A percentile compares a stretch with the other conserved stretches of the same genome.
Evolutionary conservation across 1,139 yeast species (phyloP).

Genomic region (Suhomyces panamericanus): DNA sequence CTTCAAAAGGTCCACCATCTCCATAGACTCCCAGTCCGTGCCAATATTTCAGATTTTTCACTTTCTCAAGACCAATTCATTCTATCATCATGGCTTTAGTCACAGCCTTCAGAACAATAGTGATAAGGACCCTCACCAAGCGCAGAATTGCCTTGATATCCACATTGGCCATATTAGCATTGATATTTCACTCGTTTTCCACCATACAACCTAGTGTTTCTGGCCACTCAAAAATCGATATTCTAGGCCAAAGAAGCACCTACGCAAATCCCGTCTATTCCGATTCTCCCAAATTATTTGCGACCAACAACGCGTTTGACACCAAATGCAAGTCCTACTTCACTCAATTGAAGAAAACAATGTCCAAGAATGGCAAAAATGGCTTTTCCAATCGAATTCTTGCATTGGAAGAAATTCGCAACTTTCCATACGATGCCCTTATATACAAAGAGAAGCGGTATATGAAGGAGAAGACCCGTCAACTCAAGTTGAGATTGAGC

Average conservation of each 20-base stretch:
- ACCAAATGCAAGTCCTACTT: constrained; percentile 18
- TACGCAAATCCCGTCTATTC: background rate
- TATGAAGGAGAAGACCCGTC: constrained; percentile 20
- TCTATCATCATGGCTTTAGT: too few relatives aligned
- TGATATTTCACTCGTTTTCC: background rate
- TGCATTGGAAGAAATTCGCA: constrained; percentile 20
- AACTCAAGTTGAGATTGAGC: constrained; percentile 14
- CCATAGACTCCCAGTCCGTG: too few relatives aligned
- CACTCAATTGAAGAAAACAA: constrained; percentile 6
- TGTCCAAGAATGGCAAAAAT: background rate
- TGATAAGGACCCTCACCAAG: background rate
- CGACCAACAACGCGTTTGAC: constrained; percentile 1
- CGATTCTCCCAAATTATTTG: background rate
- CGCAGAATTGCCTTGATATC: background rate
- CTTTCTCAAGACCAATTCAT: too few relatives aligned
- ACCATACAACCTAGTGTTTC: background rate
- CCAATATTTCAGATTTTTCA: too few relatives aligned
- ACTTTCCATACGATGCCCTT: constrained; percentile 20
- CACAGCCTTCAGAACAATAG: background rate
- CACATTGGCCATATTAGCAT: background rate
- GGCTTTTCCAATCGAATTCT: constrained; percentile 3
- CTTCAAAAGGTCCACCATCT: background rate
- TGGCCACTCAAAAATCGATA: background rate
- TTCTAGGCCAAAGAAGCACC: background rate
- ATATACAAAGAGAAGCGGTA: constrained; percentile 31